Evolutionary conservation across 345 rosid genomes (phyloP), one percentile per base, ranked within the genome.

Genomic region (Eucalyptus cloeziana): DNA sequence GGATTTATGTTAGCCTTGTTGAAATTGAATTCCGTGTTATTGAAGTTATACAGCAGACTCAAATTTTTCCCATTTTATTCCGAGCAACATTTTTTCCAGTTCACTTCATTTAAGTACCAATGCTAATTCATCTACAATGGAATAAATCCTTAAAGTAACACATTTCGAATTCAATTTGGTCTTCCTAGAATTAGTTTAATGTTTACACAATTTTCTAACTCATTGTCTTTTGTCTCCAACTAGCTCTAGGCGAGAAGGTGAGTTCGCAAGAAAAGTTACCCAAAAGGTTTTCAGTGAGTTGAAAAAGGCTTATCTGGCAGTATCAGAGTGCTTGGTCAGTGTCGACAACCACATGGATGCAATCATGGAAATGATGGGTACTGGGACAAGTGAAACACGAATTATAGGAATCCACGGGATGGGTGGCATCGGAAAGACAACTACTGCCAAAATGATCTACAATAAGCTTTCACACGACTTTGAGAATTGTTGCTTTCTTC

Each of bases 251-350:
- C 79, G 21, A 67, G 79, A 67, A 67, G 40, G 40, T 2, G 79
- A 15, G 37, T 67, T 67, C 3, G 40, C 3, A 1, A 67, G 2
- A 64, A 0, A 7, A 14, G 1, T 67, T 0, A 67, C 79, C 0
- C 2, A 7, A 0, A 7, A n/a, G 40, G 40, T 67, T 31, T n/a
- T 67, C 40, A 31, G 0, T 0, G 43, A 67, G 2, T 31, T 67
- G 43, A 67, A 67, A 67, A 67, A 67, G 43, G 79, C 12, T 31
- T 67, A 1, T 67, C 0, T 67, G 1, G 12, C 0, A 0, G 12
- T 67, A 31, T 67, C 79, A 31, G 22, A 8, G 0, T 4, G 1
- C 79, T 67, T 67, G 79, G 79, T 31, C 1, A 1, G 1, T 67
- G 79, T 67, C 1, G 43, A 67, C 43, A 16, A 67, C 3, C 79